These are phyloP conservation scores for Metschnikowia koreensis DNA, from an alignment of 805 yeast genomes.

Conservation along the genomic window DNA sequence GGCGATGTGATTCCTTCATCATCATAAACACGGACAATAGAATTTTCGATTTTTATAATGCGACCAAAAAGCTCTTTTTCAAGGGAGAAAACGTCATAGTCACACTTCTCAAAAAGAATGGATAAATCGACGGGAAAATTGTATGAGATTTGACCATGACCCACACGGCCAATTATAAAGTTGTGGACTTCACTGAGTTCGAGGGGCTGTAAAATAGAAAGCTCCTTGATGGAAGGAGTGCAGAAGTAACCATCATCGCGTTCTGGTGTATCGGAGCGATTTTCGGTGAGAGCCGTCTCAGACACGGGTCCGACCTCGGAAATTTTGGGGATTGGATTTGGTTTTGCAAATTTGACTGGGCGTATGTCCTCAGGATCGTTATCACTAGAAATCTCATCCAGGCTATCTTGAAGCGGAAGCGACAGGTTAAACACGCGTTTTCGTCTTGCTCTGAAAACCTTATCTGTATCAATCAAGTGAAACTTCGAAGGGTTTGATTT, in stretches of 20 bases:
- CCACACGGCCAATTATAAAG: conserved; percentile 66
- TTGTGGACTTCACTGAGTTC: conserved; percentile 56
- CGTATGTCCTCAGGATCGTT: conserved; percentile 14
- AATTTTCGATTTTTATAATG: conserved; percentile 41
- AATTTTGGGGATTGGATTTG: not conserved
- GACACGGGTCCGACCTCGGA: not conserved
- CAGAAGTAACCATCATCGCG: conserved; percentile 61
- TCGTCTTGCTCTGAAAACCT: conserved; percentile 35
- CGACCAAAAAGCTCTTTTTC: conserved; percentile 40
- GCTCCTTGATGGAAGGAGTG: conserved; percentile 56
- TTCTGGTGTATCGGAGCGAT: not conserved
- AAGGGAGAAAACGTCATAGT: conserved; percentile 33
- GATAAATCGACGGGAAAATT: conserved; percentile 67
- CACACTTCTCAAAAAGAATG: conserved; percentile 43
- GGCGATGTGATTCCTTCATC: conserved; percentile 49
- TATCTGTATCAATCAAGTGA: conserved; percentile 42
- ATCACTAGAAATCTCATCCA: conserved; percentile 21
- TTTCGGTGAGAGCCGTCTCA: not conserved
- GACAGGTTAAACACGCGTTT: conserved; percentile 25
- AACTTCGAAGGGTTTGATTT: conserved; percentile 41
- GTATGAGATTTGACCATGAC: conserved; percentile 67
- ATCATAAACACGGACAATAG: conserved; percentile 63
- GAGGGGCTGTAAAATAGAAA: conserved; percentile 42
- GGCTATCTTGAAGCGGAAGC: not conserved
- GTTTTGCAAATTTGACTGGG: not conserved